Evolutionary conservation across 169 alveolate species (phyloP).

Genomic region (Perkinsus chesapeaki): DNA sequence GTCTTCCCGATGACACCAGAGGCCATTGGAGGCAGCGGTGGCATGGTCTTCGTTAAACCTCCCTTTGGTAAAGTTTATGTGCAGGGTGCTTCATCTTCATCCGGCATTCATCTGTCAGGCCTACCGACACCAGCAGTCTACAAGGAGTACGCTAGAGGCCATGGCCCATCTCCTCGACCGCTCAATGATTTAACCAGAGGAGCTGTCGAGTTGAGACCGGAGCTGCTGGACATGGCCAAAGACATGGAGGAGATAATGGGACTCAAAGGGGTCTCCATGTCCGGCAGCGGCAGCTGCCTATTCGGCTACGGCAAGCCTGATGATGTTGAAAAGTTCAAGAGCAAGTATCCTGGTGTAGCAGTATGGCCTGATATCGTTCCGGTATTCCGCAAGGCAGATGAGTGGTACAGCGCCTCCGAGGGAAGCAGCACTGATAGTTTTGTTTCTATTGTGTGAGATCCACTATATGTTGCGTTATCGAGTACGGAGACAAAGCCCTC

Average conservation of each 20-base stretch:
- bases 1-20: background rate
- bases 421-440: background rate
- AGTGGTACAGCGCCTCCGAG: background rate
- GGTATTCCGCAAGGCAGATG: background rate
- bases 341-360: background rate
- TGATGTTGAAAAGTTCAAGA: background rate
- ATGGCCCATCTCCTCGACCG: background rate
- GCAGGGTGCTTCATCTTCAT: background rate
- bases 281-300: constrained; percentile 20
- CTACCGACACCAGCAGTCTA: background rate
- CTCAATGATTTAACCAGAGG: constrained; percentile 18
- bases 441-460: background rate
- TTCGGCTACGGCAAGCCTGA: constrained; percentile 9
- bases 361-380: background rate
- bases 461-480: too few relatives aligned
- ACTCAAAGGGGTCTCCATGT: background rate
- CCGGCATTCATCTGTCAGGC: background rate
- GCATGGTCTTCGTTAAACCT: constrained; percentile 6
- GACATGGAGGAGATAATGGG: constrained; percentile 7
- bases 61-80: background rate
- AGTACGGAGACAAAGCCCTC: too few relatives aligned
- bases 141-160: background rate
- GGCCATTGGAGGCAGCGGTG: background rate
- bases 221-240: background rate
- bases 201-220: background rate